Evolutionary conservation across 805 yeast species (phyloP), one percentile per base, ranked within the genome.

Genomic region (Yarrowia divulgata): DNA sequence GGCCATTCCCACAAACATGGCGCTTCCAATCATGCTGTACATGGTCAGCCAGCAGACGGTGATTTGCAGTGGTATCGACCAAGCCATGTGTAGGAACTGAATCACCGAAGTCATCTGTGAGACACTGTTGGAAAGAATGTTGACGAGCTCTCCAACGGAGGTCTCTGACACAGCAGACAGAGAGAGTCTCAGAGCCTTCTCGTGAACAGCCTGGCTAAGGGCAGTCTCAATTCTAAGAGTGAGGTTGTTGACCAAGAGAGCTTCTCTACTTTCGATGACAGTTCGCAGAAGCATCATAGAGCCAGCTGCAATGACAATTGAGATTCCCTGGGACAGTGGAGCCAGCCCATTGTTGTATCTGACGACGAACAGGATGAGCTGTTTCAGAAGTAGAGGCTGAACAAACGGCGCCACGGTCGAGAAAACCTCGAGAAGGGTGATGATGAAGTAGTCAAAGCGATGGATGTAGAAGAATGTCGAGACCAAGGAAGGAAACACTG

Each of bases 1-100:
- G 3, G 19, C 32, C 43, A 52, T 35, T 1, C 43, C 58, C 32
- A 52, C 43, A 29, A 29, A 52, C 58, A 52, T 52, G 43, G 58
- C 29, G n/a, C 37, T 52, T 2, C 58, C 58, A 6, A 52, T 52
- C 43, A 52, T 32, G n/a, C 42, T 35, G 43, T 35, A 52, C 58
- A 52, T 52, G 18, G 43, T 52, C 18, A 37, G n/a, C 58, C 58
- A 52, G n/a, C 58, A 35, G 1, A 52, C 14, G 16, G 32, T 8
- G 18, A 35, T 35, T 37, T 37, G 43, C 0, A 52, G 43, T 2
- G 58, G 58, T 0, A 52, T 9, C 3, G 32, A 8, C 58, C 58
- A 52, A 43, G 37, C 9, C 32, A 13, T 18, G 16, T 52, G 16
- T 1, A 37, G 43, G 32, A 1, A 37, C 1, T 4, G 2, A 4